Base-by-base conservation (phyloP, 345 rosid species). In the Raphanus raphanistrum region DNA sequence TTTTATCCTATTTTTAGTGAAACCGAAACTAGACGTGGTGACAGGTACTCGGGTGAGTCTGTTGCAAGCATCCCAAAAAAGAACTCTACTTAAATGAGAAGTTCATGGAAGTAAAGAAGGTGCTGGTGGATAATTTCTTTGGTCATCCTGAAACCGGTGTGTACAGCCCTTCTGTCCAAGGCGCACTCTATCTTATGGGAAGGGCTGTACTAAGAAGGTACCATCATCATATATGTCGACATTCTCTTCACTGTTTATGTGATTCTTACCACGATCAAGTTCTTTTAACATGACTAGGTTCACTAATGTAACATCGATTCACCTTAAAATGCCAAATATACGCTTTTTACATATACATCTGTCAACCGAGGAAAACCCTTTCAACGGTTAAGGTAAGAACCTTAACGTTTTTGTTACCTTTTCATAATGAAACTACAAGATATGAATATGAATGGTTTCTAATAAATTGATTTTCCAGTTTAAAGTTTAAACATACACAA, bases 161-260 rank as follows among this genome's bases (percentile, higher is more conserved):
- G 21, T 94, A 94, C 80, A 92, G 97, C 68, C 85, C 97, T 62
- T 94, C 97, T 11, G 97, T 92, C 13, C 98, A 94, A 79, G 84
- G 91, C 81, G 89, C 97, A 58, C 93, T 94, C 36, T 90, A 84
- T 74, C 88, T 86, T 11, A 92, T 92, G 88, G 97, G 90, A 63
- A 87, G 83, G 79, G 89, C 93, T 31, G 88, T 90, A 15, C 91
- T 94, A 29, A 77, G 58, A 84, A 87, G 94, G 97, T 94, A 21
- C 81, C 59, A 31, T 32, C 63, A 59, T 29, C 69, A 33, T 33
- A 33, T 66, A 25, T 36, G 8, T 55, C 58, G 16, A 58, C 36
- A 63, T 13, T 63, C 2, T 62, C 29, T 11, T 61, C 38, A 11
- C 12, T 41, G 2, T 60, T 71, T 67, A 27, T 36, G 28, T 63